Conservation (phyloP, 352 stramenopile species). For the Pythium dissotocum region DNA sequence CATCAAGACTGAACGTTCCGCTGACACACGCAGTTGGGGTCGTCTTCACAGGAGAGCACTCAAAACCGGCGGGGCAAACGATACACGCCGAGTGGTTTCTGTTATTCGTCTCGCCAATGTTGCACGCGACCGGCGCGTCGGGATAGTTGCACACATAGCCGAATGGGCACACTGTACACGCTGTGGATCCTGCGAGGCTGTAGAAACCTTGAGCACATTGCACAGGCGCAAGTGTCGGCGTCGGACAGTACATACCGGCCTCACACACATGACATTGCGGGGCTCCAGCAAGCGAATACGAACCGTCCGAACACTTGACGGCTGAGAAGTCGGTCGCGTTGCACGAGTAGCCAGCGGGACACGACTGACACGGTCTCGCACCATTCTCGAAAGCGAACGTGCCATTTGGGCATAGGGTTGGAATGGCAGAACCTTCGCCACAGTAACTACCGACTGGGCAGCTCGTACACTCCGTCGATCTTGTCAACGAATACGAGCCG, state of each 20-base stretch:
- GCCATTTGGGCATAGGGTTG: conserved; percentile 34
- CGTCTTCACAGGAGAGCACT: conserved; percentile 35
- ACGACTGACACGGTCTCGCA: conserved; percentile 36
- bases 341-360: conserved; percentile 43
- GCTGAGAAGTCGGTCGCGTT: conserved; percentile 4
- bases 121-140: conserved; percentile 34
- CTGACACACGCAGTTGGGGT: conserved; percentile 21
- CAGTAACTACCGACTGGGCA: conserved; percentile 63
- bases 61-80: conserved; percentile 44
- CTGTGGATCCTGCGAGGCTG: conserved; percentile 33
- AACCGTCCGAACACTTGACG: conserved; percentile 31
- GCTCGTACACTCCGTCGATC: no score
- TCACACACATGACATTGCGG: conserved; percentile 41
- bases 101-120: conserved; percentile 44
- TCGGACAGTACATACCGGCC: conserved; percentile 34
- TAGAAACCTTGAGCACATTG: conserved; percentile 23
- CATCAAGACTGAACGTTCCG: conserved; percentile 49
- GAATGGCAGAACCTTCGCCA: conserved; percentile 28
- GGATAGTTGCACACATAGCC: conserved; percentile 43
- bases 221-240: conserved; percentile 5
- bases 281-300: conserved; percentile 47
- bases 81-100: conserved; percentile 44
- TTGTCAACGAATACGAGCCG: conserved; percentile 50
- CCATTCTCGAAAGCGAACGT: conserved; percentile 35
- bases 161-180: conserved; percentile 47